Base-by-base conservation (phyloP, 257 asterid genomes). In the Lycium barbarum region DNA sequence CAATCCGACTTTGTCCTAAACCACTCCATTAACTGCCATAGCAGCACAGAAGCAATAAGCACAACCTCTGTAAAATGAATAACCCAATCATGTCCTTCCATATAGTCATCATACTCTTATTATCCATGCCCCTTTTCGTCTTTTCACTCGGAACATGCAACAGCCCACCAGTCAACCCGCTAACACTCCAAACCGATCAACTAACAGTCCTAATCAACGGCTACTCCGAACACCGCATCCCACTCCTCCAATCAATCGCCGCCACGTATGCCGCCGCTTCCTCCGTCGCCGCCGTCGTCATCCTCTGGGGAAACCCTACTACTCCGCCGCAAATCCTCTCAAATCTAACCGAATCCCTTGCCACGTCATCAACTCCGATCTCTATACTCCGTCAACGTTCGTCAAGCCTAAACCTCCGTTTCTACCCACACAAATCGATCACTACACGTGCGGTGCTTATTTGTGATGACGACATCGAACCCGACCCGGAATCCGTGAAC, bases 171-270 rank as follows among this genome's bases (percentile, higher is more conserved):
- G 84, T 87, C 79, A 91, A 93, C 88, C 91, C 89, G 82, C 80
- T 40, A 18, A 17, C 91, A 11, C 87, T 94, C 85, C 90, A 91
- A 54, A 38, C 95, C 63, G 98, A 94, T 84, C 99, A 90, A 86
- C 84, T 93, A 89, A 96, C 99, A 1, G 99, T 93, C 55, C 61
- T 96, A 7, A 93, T 96, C 93, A 96, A 85, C 89, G 99, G 99
- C 85, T 96, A 87, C 89, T 96, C 98, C 79, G 98, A 93, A 86
- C 89, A 90, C 71, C 94, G 99, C 53, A 93, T 96, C 61, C 97
- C 97, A 47, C 89, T 93, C 53, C 90, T 95, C 84, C 93, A 73
- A n/a, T 90, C 97, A 8, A 93, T 95, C 83, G 90, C 94, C 67
- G 89, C 93, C 58, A 85, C 89, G n/a, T 96, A 94, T 89, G 88